phyloP scores from a whole-genome alignment of 2,329 filamentous ascomycete genomes.

The Colletotrichum shisoi region DNA sequence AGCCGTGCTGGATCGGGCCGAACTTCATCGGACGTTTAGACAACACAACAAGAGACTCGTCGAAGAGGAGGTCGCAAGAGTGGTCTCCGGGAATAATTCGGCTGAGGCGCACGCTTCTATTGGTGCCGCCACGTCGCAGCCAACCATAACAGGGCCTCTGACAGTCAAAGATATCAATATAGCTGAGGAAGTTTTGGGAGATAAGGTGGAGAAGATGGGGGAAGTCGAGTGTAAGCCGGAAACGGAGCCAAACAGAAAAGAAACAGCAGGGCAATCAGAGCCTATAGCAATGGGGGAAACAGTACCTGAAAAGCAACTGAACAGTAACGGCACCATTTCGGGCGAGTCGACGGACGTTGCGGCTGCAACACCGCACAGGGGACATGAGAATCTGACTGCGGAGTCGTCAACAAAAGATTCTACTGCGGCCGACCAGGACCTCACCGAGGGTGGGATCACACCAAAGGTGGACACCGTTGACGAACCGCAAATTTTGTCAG shows the following conservation, averaged over 20 bases:
- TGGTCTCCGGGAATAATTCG: background rate
- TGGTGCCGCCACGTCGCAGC: conserved; percentile 13
- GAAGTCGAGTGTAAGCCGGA: background rate
- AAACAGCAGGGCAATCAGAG: conserved; percentile 30
- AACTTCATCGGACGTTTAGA: conserved; percentile 21
- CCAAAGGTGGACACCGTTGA: background rate
- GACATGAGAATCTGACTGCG: conserved; percentile 1
- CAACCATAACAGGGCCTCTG: conserved; percentile 17
- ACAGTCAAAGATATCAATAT: conserved; percentile 18
- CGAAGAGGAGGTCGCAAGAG: conserved; percentile 9
- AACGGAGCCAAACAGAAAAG: background rate
- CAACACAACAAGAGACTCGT: conserved; percentile 20
- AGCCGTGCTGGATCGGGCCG: conserved; percentile 5
- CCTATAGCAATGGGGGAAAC: conserved; percentile 38
- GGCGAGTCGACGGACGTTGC: conserved; percentile 18
- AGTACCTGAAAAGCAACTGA: conserved; percentile 37
- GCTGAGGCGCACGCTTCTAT: background rate
- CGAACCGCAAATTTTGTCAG: background rate
- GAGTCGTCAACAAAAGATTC: background rate
- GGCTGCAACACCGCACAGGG: conserved; percentile 4
- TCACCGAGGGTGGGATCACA: background rate
- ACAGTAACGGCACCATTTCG: conserved; percentile 22
- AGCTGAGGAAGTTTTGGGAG: background rate
- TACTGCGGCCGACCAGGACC: conserved; percentile 3
- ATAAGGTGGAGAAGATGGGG: background rate